Conservation (phyloP, 2,329 filamentous ascomycete genomes). For the Anthostomella pinea region DNA sequence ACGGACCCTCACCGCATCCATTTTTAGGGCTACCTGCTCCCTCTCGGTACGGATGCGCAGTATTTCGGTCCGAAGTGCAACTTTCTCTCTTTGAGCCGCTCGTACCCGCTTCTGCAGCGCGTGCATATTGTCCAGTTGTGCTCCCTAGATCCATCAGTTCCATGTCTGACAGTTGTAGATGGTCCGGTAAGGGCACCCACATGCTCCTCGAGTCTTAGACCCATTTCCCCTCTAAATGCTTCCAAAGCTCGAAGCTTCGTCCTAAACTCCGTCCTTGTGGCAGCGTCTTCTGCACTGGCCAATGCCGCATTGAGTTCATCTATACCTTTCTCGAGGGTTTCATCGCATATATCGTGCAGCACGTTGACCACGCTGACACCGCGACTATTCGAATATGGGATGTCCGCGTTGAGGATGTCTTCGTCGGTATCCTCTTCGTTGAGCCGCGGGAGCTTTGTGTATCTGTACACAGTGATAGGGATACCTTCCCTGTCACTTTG, state of each 20-base stretch:
- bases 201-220: conserved; percentile 55
- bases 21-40: conserved; percentile 59
- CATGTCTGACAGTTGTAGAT: not conserved
- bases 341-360: conserved; percentile 58
- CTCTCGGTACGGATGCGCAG: conserved; percentile 56
- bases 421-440: conserved; percentile 38
- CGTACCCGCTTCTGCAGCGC: conserved; percentile 56
- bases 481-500: conserved; percentile 36
- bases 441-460: conserved; percentile 45
- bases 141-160: conserved; percentile 32
- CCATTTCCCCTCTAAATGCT: conserved; percentile 56
- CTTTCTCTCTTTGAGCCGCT: conserved; percentile 55
- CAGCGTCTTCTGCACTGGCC: conserved; percentile 41
- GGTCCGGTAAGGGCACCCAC: conserved; percentile 38
- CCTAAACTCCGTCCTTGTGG: conserved; percentile 51
- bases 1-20: conserved; percentile 59
- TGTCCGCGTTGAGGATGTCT: conserved; percentile 47
- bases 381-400: conserved; percentile 51
- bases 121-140: conserved; percentile 58
- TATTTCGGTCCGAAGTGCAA: conserved; percentile 58
- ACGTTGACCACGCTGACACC: conserved; percentile 64
- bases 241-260: conserved; percentile 56
- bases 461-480: conserved; percentile 60
- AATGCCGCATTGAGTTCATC: conserved; percentile 44
- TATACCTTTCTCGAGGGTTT: conserved; percentile 53